Base-by-base conservation (phyloP, 495 filamentous ascomycete species). In the Aeminium ludgeri region DNA sequence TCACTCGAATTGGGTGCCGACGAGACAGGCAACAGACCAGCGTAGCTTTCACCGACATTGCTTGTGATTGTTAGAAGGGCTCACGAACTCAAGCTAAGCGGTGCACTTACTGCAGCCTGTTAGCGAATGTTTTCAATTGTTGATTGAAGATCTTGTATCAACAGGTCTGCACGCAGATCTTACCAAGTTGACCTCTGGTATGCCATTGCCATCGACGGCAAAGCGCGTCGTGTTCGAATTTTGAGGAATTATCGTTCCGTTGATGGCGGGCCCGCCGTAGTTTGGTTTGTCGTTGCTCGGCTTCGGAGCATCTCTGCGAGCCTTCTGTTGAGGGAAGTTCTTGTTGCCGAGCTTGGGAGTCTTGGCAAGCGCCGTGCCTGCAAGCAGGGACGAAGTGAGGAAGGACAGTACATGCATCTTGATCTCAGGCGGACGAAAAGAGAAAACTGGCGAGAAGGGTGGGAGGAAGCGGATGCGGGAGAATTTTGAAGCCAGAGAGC, bases 41-140 rank as follows among this genome's bases (percentile, higher is more conserved):
- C 59, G 30, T 64, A 64, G 13, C 46, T 53, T 45, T 64, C 60
- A 34, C 60, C 60, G 37, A 64, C 58, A 40, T 62, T 52, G 40
- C 23, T 25, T 25, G 23, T 3, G 23, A 25, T 25, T 25, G 23
- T 25, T 8, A 25, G 23, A 4, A 25, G 4, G 23, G 8, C 23
- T 25, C 23, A 25, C 23, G 23, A 25, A 8, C 8, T 3, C 23
- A 25, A 3, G 3, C 23, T 3, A n/a, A 8, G 8, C 23, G 23
- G 23, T 3, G 8, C 23, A 8, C 23, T 25, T 25, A 25, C 23
- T 25, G 23, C 8, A 25, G 8, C 23, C 8, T 25, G 4, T 25
- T 8, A 25, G 23, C 23, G 8, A 25, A 25, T 25, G 23, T 25
- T 25, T n/a, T n/a, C n/a, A n/a, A n/a, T n/a, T n/a, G n/a, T n/a